Conservation (phyloP, 2,329 filamentous ascomycete species). For the Epichloe sylvatica region DNA sequence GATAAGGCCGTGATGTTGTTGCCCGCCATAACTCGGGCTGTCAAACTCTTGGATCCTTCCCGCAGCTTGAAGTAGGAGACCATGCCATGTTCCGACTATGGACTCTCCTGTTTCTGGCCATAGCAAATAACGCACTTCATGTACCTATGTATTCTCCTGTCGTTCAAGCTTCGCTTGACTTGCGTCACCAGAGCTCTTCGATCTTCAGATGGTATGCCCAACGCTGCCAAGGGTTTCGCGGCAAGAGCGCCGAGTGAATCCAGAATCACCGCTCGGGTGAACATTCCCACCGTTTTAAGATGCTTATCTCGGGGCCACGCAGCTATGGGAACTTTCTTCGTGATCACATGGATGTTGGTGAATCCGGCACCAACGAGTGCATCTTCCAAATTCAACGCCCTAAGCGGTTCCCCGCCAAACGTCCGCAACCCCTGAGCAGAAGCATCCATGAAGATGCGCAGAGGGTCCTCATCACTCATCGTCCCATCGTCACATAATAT, state of each 20-base stretch:
- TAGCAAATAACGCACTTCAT: conserved; percentile 28
- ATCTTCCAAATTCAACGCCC: conserved; percentile 19
- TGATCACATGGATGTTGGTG: conserved; percentile 26
- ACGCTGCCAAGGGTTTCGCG: conserved; percentile 26
- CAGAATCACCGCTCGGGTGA: conserved; percentile 28
- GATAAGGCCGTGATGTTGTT: neutral
- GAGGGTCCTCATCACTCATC: conserved; percentile 26
- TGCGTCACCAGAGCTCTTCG: conserved; percentile 19
- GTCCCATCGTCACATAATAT: conserved; percentile 31
- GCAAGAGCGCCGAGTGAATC: conserved; percentile 29
- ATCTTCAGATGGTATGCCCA: conserved; percentile 21
- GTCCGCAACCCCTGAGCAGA: conserved; percentile 18
- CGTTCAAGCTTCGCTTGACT: conserved; percentile 21
- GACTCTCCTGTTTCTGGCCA: conserved; percentile 24
- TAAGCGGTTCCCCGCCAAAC: conserved; percentile 26
- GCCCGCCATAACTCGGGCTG: neutral
- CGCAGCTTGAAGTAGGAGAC: neutral
- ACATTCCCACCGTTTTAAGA: conserved; percentile 27
- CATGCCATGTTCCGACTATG: neutral
- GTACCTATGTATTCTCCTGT: conserved; percentile 27
- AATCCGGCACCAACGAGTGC: conserved; percentile 29
- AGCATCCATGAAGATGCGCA: conserved; percentile 21
- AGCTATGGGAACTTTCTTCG: conserved; percentile 32
- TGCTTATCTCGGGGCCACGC: conserved; percentile 28
- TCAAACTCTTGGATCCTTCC: neutral